Conservation (phyloP, 2,329 filamentous ascomycete genomes). For the Microdochium trichocladiopsis region DNA sequence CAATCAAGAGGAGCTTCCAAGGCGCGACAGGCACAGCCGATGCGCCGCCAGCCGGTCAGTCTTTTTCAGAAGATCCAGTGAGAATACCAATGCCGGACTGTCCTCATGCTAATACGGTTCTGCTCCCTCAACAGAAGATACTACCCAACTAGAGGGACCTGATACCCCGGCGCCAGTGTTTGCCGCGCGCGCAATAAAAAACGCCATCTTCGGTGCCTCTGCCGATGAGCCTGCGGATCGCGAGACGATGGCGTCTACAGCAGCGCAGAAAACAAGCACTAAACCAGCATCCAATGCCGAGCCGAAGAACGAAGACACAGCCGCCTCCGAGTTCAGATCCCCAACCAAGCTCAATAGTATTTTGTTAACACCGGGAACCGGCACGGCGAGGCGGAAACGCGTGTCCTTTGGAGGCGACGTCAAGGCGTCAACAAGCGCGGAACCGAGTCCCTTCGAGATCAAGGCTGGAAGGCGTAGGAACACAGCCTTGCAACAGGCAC, state of each 20-base stretch:
- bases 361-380: conserved; percentile 57
- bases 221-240: conserved; percentile 8
- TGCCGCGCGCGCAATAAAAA: conserved; percentile 57
- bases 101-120: background rate
- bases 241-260: conserved; percentile 18
- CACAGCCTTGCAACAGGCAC: conserved; percentile 16
- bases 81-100: background rate
- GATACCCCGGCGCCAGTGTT: conserved; percentile 63
- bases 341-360: conserved; percentile 50
- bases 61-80: background rate
- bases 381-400: conserved; percentile 52
- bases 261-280: conserved; percentile 22
- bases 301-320: conserved; percentile 14
- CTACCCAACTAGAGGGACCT: conserved; percentile 46
- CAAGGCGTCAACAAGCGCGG: conserved; percentile 26
- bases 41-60: conserved; percentile 14
- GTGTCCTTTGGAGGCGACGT: conserved; percentile 59
- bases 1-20: conserved; percentile 40
- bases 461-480: conserved; percentile 13
- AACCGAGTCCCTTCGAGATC: conserved; percentile 11
- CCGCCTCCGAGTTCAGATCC: conserved; percentile 27
- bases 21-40: conserved; percentile 26
- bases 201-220: conserved; percentile 56
- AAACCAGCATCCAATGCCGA: conserved; percentile 11
- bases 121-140: conserved; percentile 24